Base-by-base conservation (phyloP, 169 alveolate genomes). In the Plasmodium coatneyi region DNA sequence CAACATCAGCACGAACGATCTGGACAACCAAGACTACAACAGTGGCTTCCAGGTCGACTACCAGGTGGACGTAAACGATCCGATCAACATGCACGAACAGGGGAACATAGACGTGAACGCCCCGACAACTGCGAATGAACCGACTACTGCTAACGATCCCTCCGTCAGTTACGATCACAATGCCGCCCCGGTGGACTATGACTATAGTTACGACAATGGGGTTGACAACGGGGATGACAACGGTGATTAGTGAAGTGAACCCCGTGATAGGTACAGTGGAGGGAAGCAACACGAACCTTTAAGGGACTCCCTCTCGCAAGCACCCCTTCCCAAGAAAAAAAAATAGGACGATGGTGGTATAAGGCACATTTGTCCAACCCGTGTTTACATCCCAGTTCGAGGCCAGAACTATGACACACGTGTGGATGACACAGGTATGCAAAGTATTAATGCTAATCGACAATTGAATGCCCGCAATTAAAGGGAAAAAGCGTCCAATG, bases 1-100 rank as follows among this genome's bases (percentile, higher is more conserved):
- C 7, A 80, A 80, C 70, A 56, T 39, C 36, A 80, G 36, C 56
- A 80, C 54, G 32, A 80, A 80, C 36, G 70, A 80, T 46, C 5
- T 25, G 19, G 70, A 80, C 70, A 22, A 80, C 14, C 41, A 80
- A n/a, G 66, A 80, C 34, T 39, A 80, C 34, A 41, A 19, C 30
- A 43, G 28, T 28, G 56, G n/a, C 34, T 66, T 66, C 34, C 39
- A 66, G n/a, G n/a, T 5, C 14, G 76, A 66, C n/a, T 66, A 66
- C 34, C 76, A 66, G 1, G 39, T 19, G 30, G 76, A 28, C n/a
- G 14, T 5, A 9, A 22, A 12, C 16, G 76, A 22, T 16, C 76
- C 30, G 16, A 1, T 2, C n/a, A 19, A 1, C 34, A 28, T 22
- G 4, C 30, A 28, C 36, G 74, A 60, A 19, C 32, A 4, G 25